Percentiles rank a stretch among this genome's conserved stretches.
These are phyloP conservation scores for Epichloe brachyelytri DNA, from an alignment of 2,329 filamentous ascomycete genomes.

Conservation along the genomic window DNA sequence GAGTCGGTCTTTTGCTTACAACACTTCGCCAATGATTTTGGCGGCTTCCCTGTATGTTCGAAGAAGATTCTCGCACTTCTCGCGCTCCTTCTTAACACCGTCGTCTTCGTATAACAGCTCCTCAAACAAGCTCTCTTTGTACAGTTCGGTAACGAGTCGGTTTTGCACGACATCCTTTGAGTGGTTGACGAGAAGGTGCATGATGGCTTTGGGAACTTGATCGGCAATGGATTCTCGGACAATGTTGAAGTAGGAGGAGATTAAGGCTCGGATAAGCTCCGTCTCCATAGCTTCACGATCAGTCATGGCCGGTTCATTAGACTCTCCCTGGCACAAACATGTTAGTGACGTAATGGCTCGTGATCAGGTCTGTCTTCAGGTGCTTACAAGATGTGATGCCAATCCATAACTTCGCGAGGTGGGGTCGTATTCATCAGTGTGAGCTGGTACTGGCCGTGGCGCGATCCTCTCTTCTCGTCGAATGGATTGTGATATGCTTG, in stretches of 20 bases:
- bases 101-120: conserved; percentile 97
- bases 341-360: background rate
- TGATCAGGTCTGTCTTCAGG: background rate
- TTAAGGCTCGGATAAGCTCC: conserved; percentile 88
- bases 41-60: conserved; percentile 94
- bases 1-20: conserved; percentile 33
- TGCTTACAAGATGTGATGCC: conserved; percentile 48
- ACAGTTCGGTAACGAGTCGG: conserved; percentile 85
- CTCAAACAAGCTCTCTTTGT: conserved; percentile 81
- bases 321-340: conserved; percentile 31
- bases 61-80: conserved; percentile 95
- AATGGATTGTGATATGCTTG: conserved; percentile 73
- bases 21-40: conserved; percentile 94
- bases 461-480: conserved; percentile 52
- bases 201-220: conserved; percentile 95
- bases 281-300: conserved; percentile 96
- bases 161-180: conserved; percentile 98
- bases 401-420: conserved; percentile 25
- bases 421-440: conserved; percentile 31
- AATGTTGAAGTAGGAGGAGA: conserved; percentile 98
- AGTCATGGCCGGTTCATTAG: conserved; percentile 74
- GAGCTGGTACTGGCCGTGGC: conserved; percentile 34
- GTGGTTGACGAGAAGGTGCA: conserved; percentile 97
- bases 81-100: conserved; percentile 88
- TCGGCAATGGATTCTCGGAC: conserved; percentile 97